Conservation (phyloP, 2,329 filamentous ascomycete genomes). For the Penicillium occitanis region DNA sequence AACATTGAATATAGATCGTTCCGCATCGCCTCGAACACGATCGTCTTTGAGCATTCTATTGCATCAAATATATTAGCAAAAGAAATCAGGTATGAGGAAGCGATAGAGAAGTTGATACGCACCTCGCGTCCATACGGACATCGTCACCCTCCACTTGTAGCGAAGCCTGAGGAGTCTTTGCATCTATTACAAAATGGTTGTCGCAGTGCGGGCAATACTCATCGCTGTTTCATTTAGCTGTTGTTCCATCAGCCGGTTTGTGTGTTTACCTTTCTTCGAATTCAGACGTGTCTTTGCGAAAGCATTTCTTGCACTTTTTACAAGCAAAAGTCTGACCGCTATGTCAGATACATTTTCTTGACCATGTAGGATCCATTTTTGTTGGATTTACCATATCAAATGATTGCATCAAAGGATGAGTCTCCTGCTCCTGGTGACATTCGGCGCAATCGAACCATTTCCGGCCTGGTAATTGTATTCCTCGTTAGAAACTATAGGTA, state of each 20-base stretch:
- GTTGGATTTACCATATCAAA: conserved; percentile 71
- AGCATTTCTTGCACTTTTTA: conserved; percentile 99
- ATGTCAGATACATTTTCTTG: not conserved
- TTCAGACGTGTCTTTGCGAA: conserved; percentile 87
- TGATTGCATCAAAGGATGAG: conserved; percentile 71
- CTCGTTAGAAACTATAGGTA: conserved; percentile 5
- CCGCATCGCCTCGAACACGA: conserved; percentile 61
- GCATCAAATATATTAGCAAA: no score
- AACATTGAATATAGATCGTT: conserved; percentile 72
- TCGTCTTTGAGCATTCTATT: conserved; percentile 86
- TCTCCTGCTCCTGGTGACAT: conserved; percentile 81
- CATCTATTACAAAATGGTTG: conserved; percentile 95
- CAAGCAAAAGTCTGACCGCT: conserved; percentile 69
- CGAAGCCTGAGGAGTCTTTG: conserved; percentile 75
- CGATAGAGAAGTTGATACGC: conserved; percentile 22
- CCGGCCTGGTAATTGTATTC: conserved; percentile 56
- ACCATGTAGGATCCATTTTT: not conserved
- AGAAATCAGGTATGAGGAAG: no score
- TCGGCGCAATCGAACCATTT: conserved; percentile 99
- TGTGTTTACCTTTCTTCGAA: conserved; percentile 72
- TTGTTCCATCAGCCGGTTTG: not conserved
- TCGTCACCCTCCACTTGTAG: conserved; percentile 91
- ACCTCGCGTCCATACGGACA: conserved; percentile 73
- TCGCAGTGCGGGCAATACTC: conserved; percentile 99
- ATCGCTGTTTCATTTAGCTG: conserved; percentile 56